Percentiles rank a stretch among this genome's conserved stretches.
Evolutionary conservation across 352 stramenopile genomes (phyloP).

Genomic region (Globisporangium iwayamae): DNA sequence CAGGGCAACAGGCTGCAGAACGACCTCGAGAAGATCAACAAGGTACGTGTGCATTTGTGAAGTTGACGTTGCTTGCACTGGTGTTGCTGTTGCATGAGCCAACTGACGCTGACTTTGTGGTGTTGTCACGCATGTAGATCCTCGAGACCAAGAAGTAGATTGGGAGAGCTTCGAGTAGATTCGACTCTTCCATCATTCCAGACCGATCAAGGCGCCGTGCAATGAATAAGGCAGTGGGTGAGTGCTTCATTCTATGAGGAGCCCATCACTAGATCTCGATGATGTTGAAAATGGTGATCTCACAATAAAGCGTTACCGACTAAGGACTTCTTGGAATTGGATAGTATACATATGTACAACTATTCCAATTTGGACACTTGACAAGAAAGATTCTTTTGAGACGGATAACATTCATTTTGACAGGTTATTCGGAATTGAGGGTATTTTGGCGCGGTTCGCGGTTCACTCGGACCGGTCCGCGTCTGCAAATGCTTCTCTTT

Average conservation of each 20-base stretch:
- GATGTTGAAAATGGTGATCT: not conserved
- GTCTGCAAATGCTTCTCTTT: slow-evolving; percentile 7
- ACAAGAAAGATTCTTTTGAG: not conserved
- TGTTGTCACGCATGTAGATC: not conserved
- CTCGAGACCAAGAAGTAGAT: slow-evolving; percentile 10
- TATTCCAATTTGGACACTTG: not conserved
- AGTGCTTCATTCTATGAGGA: not conserved
- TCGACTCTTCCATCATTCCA: not conserved
- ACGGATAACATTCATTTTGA: not conserved
- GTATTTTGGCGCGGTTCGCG: not conserved
- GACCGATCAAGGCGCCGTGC: not conserved
- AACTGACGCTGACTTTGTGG: slow-evolving; percentile 2
- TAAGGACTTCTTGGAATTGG: slow-evolving; percentile 1
- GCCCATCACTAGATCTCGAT: not conserved
- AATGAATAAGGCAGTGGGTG: not conserved
- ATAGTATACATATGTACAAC: not conserved
- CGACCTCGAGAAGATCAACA: slow-evolving; percentile 73
- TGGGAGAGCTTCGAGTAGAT: not conserved
- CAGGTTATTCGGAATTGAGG: not conserved
- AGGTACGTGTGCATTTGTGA: slow-evolving; percentile 30
- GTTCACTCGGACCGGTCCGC: slow-evolving; percentile 4
- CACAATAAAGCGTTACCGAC: not conserved
- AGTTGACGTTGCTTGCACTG: slow-evolving; percentile 1
- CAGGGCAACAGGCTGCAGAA: slow-evolving; percentile 62
- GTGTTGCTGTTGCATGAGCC: not conserved